These are phyloP conservation scores for Aspergillus sp. DNA, from an alignment of 2,329 filamentous ascomycete species.

Conservation along the genomic window DNA sequence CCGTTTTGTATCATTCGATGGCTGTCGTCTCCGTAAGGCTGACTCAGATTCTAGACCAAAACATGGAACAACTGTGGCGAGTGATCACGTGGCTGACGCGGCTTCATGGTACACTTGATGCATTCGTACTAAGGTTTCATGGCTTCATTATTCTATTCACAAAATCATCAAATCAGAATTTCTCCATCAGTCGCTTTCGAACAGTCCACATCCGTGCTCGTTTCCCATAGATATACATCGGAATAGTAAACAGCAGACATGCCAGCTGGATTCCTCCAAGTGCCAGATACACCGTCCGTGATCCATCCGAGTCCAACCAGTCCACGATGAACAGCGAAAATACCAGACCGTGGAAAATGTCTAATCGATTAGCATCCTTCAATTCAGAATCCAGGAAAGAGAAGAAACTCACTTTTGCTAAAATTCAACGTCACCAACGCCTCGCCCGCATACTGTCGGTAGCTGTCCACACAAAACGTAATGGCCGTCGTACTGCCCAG, in stretches of 20 bases:
- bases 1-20: background rate
- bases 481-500: conserved; percentile 87
- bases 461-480: conserved; percentile 90
- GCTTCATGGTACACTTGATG: too few species aligned
- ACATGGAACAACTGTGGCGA: too few species aligned
- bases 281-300: conserved; percentile 73
- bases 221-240: conserved; percentile 94
- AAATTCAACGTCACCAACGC: conserved; percentile 93
- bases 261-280: conserved; percentile 82
- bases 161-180: conserved; percentile 42
- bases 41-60: too few species aligned
- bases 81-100: too few species aligned
- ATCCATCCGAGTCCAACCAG: conserved; percentile 73
- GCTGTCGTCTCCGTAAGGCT: background rate
- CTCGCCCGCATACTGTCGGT: conserved; percentile 88
- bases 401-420: conserved; percentile 62
- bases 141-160: too few species aligned
- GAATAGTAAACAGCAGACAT: conserved; percentile 69
- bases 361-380: conserved; percentile 20
- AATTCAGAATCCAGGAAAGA: background rate
- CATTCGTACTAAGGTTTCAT: too few species aligned
- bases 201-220: conserved; percentile 91
- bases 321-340: conserved; percentile 83
- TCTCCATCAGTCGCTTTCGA: conserved; percentile 79
- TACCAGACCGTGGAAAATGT: conserved; percentile 82